A percentile compares a stretch with the other conserved stretches of the same genome.
Conservation (phyloP, 2,329 filamentous ascomycete species). For the Zasmidium cellare region DNA sequence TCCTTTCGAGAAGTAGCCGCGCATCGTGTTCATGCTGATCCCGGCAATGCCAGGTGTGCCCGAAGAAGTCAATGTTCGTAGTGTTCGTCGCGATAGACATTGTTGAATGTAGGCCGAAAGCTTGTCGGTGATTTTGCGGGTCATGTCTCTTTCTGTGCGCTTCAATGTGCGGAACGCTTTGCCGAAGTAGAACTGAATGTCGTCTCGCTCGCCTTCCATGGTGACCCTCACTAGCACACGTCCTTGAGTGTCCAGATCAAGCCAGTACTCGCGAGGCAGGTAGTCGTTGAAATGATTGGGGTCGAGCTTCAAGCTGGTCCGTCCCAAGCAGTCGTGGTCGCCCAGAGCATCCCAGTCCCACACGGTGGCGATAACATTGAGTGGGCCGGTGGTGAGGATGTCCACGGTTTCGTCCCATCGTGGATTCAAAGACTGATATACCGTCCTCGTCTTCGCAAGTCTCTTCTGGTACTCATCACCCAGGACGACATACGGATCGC, state of each 20-base stretch:
- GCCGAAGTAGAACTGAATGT: constrained; percentile 98
- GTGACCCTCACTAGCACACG: constrained; percentile 85
- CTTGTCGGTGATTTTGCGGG: constrained; percentile 97
- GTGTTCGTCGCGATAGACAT: constrained; percentile 78
- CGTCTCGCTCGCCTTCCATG: constrained; percentile 97
- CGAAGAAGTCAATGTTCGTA: constrained; percentile 68
- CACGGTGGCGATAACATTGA: constrained; percentile 94
- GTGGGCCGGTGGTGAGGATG: constrained; percentile 84
- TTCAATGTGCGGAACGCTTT: constrained; percentile 95
- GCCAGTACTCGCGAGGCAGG: constrained; percentile 93
- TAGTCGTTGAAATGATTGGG: constrained; percentile 97
- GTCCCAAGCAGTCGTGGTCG: constrained; percentile 94
- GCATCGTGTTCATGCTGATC: constrained; percentile 61
- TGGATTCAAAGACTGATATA: constrained; percentile 87
- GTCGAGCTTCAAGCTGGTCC: constrained; percentile 97
- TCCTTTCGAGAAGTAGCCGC: constrained; percentile 59
- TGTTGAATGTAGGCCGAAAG: constrained; percentile 90
- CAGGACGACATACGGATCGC: constrained; percentile 95
- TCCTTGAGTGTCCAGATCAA: constrained; percentile 94
- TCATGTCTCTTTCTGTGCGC: constrained; percentile 96
- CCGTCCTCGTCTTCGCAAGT: constrained; percentile 88
- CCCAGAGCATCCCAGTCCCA: constrained; percentile 99
- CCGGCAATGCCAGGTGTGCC: constrained; percentile 53
- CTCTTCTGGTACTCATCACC: constrained; percentile 98
- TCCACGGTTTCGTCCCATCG: constrained; percentile 97